phyloP scores from a whole-genome alignment of 306 rosid species.

The Acacia confusa region DNA sequence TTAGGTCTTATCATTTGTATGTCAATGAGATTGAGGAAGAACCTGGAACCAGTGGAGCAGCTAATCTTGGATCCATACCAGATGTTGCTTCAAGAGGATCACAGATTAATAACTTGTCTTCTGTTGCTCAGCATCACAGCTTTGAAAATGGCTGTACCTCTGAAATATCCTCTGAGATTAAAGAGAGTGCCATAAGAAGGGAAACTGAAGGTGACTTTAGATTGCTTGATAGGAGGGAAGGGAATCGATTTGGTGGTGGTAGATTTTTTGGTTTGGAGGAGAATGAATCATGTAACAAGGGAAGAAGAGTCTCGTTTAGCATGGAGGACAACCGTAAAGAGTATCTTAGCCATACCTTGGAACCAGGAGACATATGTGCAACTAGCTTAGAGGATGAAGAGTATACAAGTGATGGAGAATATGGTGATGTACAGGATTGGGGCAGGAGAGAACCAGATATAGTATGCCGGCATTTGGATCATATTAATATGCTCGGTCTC shows the following conservation, averaged over 20 bases:
- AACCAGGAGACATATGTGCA: slow-evolving; percentile 64
- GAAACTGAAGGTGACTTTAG: slow-evolving; percentile 97
- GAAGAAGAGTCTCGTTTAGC: slow-evolving; percentile 82
- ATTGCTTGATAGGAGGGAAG: slow-evolving; percentile 78
- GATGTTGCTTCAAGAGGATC: slow-evolving; percentile 43
- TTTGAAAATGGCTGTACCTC: slow-evolving; percentile 59
- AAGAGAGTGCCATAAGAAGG: slow-evolving; percentile 92
- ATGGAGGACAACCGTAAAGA: slow-evolving; percentile 72
- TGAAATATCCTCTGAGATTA: slow-evolving; percentile 55
- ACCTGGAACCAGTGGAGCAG: slow-evolving; percentile 46
- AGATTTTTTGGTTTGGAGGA: slow-evolving; percentile 85
- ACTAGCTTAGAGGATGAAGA: slow-evolving; percentile 81
- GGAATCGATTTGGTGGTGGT: slow-evolving; percentile 62
- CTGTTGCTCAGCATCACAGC: slow-evolving; percentile 42
- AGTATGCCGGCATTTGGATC: slow-evolving; percentile 74
- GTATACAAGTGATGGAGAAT: slow-evolving; percentile 70
- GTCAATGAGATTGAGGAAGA: slow-evolving; percentile 63
- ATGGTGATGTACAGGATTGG: slow-evolving; percentile 62
- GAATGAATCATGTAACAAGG: slow-evolving; percentile 56
- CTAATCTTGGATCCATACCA: slow-evolving; percentile 31
- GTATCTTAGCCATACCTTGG: slow-evolving; percentile 42
- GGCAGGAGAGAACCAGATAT: slow-evolving; percentile 77
- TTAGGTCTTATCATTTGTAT: slow-evolving; percentile 35
- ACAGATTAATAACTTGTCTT: slow-evolving; percentile 41
- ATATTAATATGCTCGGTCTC: slow-evolving; percentile 81